A percentile compares a stretch with the other conserved stretches of the same genome.
phyloP scores from a whole-genome alignment of 352 stramenopile genomes.

The Globisporangium solare region DNA sequence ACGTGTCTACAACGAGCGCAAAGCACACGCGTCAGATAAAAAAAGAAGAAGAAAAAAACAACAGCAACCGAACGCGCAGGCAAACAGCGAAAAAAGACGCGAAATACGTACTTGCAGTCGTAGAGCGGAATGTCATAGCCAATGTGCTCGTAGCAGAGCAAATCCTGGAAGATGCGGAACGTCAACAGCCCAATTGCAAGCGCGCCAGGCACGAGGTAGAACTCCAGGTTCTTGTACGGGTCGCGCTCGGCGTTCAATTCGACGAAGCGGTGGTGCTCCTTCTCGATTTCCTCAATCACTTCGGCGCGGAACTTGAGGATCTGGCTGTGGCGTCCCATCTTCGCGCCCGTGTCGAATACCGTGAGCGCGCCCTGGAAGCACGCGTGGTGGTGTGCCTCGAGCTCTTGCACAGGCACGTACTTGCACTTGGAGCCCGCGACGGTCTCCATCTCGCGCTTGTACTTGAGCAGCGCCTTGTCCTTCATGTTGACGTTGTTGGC shows the following conservation, averaged over 20 bases:
- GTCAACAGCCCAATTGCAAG: constrained; percentile 89
- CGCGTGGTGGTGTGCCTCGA: constrained; percentile 86
- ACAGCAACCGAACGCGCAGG: not conserved
- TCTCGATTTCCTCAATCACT: constrained; percentile 87
- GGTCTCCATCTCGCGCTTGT: constrained; percentile 94
- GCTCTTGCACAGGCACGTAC: constrained; percentile 88
- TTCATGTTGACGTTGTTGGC: constrained; percentile 97
- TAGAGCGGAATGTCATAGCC: constrained; percentile 85
- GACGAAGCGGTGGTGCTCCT: constrained; percentile 87
- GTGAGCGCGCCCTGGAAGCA: constrained; percentile 77
- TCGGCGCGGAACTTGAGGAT: constrained; percentile 87
- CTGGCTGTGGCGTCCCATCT: constrained; percentile 91
- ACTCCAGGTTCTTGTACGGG: constrained; percentile 93
- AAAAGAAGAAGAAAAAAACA: too few relatives aligned
- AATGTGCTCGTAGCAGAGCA: constrained; percentile 82
- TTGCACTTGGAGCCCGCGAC: constrained; percentile 77
- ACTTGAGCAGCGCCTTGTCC: constrained; percentile 81
- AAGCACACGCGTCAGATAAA: constrained; percentile 8
- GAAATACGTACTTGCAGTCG: constrained; percentile 83
- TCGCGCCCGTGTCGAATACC: constrained; percentile 93
- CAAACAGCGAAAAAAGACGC: not conserved
- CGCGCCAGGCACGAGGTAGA: constrained; percentile 90
- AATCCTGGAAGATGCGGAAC: constrained; percentile 82
- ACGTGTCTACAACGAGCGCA: constrained; percentile 50
- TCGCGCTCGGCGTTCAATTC: constrained; percentile 95